Evolutionary conservation across 805 yeast species (phyloP).

Genomic region (Pichia membranifaciens): DNA sequence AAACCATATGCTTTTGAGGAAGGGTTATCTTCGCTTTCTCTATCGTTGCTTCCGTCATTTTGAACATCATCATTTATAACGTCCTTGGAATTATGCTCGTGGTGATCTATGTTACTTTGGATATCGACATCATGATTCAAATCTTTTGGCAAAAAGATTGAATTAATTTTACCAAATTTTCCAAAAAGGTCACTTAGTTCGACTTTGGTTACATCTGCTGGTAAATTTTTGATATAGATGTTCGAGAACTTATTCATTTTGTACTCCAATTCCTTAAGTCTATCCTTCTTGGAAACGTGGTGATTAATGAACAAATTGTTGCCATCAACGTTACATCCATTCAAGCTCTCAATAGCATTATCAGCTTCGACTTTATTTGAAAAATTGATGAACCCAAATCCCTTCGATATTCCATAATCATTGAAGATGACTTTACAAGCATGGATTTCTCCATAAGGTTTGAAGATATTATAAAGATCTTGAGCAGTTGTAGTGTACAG

Average conservation of each 20-base stretch:
- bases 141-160: conserved; percentile 45
- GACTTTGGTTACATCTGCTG: conserved; percentile 32
- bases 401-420: conserved; percentile 39
- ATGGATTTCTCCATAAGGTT: conserved; percentile 36
- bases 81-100: no score
- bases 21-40: conserved; percentile 31
- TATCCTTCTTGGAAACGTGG: conserved; percentile 60
- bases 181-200: conserved; percentile 39
- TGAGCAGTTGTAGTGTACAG: conserved; percentile 34
- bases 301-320: conserved; percentile 48
- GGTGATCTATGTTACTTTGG: no score
- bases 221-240: conserved; percentile 50
- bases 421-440: conserved; percentile 45
- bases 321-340: conserved; percentile 24
- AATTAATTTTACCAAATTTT: conserved; percentile 42
- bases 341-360: conserved; percentile 45
- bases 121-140: conserved; percentile 19
- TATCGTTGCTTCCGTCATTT: conserved; percentile 2
- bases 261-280: conserved; percentile 43
- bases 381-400: conserved; percentile 67
- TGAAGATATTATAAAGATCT: conserved; percentile 34
- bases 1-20: conserved; percentile 33
- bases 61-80: no score
- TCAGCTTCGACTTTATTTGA: conserved; percentile 53
- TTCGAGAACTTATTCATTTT: conserved; percentile 45